These are phyloP conservation scores for Fusarium paranaense DNA, from an alignment of 2,329 filamentous ascomycete genomes.

Conservation along the genomic window DNA sequence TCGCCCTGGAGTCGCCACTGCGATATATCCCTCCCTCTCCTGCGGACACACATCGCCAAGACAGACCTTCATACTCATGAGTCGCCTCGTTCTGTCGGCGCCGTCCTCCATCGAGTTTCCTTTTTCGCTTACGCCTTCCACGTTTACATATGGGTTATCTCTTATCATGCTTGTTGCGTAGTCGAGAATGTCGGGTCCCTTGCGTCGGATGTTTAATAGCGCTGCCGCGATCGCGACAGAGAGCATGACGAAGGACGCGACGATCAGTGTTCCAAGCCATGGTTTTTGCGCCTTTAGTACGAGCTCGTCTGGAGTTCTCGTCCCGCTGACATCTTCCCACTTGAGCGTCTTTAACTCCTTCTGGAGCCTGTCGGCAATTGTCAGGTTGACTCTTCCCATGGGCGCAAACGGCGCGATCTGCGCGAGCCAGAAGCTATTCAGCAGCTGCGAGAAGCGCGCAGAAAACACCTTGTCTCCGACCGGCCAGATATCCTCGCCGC, in stretches of 20 bases:
- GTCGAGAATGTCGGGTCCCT: constrained; percentile 12
- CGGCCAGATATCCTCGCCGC: constrained; percentile 5
- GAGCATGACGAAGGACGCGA: constrained; percentile 5
- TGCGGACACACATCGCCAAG: constrained; percentile 9
- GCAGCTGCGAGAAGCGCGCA: not conserved
- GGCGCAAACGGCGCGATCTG: constrained; percentile 9
- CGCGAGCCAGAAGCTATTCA: constrained; percentile 16
- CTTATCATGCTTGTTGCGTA: constrained; percentile 8
- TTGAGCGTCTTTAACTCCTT: not conserved
- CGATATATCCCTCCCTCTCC: constrained; percentile 12
- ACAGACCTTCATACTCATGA: constrained; percentile 10
- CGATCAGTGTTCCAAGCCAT: constrained; percentile 5
- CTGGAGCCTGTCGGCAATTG: not conserved
- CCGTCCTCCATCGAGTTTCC: constrained; percentile 12
- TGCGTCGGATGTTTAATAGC: not conserved
- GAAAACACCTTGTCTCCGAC: constrained; percentile 1
- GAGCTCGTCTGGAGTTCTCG: not conserved
- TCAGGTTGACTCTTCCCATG: constrained; percentile 1
- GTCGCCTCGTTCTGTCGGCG: constrained; percentile 5
- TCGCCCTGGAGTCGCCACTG: constrained; percentile 6
- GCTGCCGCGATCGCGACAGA: not conserved
- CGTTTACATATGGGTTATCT: constrained; percentile 12
- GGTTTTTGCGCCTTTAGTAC: not conserved
- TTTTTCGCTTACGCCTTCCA: not conserved
- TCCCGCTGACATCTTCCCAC: not conserved